Evolutionary conservation across 2,329 filamentous ascomycete species (phyloP), one percentile per base, ranked within the genome.

Genomic region (Colletotrichum falcatum): DNA sequence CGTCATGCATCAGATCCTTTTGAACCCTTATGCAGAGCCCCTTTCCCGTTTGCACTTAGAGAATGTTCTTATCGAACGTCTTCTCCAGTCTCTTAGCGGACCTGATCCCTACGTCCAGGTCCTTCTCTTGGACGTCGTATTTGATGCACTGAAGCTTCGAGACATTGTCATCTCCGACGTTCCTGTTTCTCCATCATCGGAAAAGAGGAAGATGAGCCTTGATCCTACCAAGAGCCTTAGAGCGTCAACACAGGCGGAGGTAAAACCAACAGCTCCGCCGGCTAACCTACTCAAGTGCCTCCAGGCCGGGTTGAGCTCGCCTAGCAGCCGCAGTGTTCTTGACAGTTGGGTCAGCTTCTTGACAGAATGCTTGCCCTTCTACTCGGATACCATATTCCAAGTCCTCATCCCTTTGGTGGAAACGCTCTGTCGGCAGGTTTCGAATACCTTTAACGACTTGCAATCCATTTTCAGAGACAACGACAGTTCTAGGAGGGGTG

Each of bases 271-370:
- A 35, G 88, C 91, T 4, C 92, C 93, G 26, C 90, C 92, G 3
- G 83, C 89, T 20, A 84, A 91, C 44, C 81, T 99, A n/a, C 87
- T 96, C n/a, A 91, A 93, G 72, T 97, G 94, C 77, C 85, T 99
- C 16, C 91, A 94, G 71, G 89, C 90, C 55, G 96, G 94, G 0
- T 91, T 99, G 60, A 90, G 92, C 65, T 93, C 94, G 4, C 79
- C 87, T 3, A 90, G 86, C 63, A 95, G 93, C 74, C 90, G 94
- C 6, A 85, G 90, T 11, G 91, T 97, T 7, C 84, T 99, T 44
- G 95, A 98, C 75, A 95, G 93, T 78, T 99, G 97, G 97, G 90
- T 98, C 12, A 86, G 89, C 37, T 95, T 99, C 74, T 85, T 99
- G 9, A 89, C 90, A 5, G 92, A 95, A 77, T 93, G 94, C 54